Evolutionary conservation across 164 flowering plant genomes (phyloP).

Genomic region (Stephania yunnanensis): DNA sequence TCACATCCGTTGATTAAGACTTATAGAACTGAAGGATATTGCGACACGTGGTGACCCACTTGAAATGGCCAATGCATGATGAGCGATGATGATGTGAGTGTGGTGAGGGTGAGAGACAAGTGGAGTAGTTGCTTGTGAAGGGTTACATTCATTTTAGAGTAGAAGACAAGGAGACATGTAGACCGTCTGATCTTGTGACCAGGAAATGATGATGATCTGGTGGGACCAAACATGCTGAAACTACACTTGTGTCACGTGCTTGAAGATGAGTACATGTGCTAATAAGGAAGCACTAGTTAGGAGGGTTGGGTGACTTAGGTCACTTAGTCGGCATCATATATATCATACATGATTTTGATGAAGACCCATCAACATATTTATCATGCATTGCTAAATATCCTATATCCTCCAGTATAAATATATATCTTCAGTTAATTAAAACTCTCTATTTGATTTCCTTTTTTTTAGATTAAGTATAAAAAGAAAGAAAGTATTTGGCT

Average conservation of each 20-base stretch:
- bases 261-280: neutral
- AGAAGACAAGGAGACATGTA: neutral
- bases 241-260: neutral
- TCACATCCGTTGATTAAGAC: conserved; percentile 3
- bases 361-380: too few relatives aligned
- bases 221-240: neutral
- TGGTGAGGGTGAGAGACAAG: neutral
- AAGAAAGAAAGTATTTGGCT: too few relatives aligned
- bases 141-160: neutral
- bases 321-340: neutral
- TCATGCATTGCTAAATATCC: too few relatives aligned
- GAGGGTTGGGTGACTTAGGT: neutral
- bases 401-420: too few relatives aligned
- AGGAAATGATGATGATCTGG: neutral
- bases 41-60: neutral
- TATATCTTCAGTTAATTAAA: too few relatives aligned
- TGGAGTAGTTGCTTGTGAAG: neutral
- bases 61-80: neutral
- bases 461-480: too few relatives aligned
- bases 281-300: too few relatives aligned
- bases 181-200: neutral
- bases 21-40: neutral
- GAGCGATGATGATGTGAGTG: neutral
- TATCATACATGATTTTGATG: neutral
- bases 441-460: too few relatives aligned